phyloP scores from a whole-genome alignment of 2,329 filamentous ascomycete species.

The Graphilbum sp. region DNA sequence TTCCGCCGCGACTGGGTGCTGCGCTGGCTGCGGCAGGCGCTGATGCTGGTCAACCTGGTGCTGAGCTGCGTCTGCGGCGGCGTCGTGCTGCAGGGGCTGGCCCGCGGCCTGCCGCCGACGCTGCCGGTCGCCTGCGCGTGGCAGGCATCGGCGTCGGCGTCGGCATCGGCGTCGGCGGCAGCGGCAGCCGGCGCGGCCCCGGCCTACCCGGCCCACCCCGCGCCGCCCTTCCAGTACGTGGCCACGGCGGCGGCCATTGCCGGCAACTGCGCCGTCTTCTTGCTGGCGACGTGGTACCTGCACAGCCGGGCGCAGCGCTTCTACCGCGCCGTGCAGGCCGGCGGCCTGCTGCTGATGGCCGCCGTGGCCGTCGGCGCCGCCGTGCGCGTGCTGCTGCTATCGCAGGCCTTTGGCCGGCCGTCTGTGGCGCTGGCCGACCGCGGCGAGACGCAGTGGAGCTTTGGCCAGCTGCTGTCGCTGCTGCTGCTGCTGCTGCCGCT shows the following conservation, averaged over 20 bases:
- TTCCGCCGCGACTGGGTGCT: conserved; percentile 52
- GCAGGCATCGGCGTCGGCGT: conserved; percentile 16
- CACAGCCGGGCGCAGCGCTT: conserved; percentile 37
- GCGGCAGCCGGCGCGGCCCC: too few relatives aligned
- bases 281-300: conserved; percentile 46
- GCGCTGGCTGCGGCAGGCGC: conserved; percentile 45
- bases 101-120: conserved; percentile 28
- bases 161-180: not conserved
- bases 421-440: conserved; percentile 31
- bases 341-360: conserved; percentile 36
- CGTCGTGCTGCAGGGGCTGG: conserved; percentile 38
- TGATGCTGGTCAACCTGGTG: conserved; percentile 49
- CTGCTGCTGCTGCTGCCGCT: conserved; percentile 43
- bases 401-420: conserved; percentile 42
- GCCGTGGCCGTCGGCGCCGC: conserved; percentile 43
- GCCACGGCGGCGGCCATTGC: conserved; percentile 46
- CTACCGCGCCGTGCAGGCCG: conserved; percentile 35
- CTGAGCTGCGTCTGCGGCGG: conserved; percentile 39
- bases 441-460: conserved; percentile 43
- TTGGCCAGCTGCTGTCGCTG: conserved; percentile 44
- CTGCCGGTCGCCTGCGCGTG: conserved; percentile 47
- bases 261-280: conserved; percentile 41
- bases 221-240: conserved; percentile 27
- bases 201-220: too few relatives aligned
- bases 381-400: conserved; percentile 36